These are phyloP conservation scores for Yarrowia hollandica DNA, from an alignment of 805 yeast genomes.

Conservation along the genomic window DNA sequence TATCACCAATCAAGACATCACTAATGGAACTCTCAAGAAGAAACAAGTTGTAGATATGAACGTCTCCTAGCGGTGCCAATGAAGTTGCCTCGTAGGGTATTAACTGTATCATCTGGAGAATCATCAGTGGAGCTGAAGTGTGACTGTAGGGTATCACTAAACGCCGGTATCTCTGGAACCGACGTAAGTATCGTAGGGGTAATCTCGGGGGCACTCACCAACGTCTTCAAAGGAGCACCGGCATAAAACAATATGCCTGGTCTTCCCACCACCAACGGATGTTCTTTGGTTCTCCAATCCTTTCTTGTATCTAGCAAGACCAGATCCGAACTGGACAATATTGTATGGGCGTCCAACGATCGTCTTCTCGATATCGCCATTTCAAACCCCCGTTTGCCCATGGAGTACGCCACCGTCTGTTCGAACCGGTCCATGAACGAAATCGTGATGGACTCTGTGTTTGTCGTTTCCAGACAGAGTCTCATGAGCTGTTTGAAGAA, in stretches of 20 bases:
- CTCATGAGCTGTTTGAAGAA: constrained; percentile 20
- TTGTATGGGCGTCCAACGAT: not conserved
- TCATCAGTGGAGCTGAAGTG: too few relatives aligned
- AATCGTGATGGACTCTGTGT: not conserved
- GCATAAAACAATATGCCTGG: constrained; percentile 4
- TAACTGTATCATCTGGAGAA: too few relatives aligned
- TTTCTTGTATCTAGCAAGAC: not conserved
- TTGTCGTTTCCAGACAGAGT: constrained; percentile 7
- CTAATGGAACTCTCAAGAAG: too few relatives aligned
- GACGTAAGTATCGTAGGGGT: too few relatives aligned
- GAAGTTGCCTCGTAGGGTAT: too few relatives aligned
- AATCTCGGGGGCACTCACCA: too few relatives aligned
- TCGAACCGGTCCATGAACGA: constrained; percentile 9
- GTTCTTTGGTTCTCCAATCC: constrained; percentile 1
- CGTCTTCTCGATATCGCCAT: not conserved
- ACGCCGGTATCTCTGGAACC: too few relatives aligned
- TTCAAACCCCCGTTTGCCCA: constrained; percentile 5
- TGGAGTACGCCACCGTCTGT: constrained; percentile 7
- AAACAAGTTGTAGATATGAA: too few relatives aligned
- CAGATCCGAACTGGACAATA: not conserved
- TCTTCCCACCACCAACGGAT: not conserved
- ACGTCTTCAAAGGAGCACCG: constrained; percentile 7
- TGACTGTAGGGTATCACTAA: too few relatives aligned
- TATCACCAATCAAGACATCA: too few relatives aligned
- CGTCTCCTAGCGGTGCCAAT: too few relatives aligned